Evolutionary conservation across 2,329 filamentous ascomycete species (phyloP).

Genomic region (Botryotinia globosa): DNA sequence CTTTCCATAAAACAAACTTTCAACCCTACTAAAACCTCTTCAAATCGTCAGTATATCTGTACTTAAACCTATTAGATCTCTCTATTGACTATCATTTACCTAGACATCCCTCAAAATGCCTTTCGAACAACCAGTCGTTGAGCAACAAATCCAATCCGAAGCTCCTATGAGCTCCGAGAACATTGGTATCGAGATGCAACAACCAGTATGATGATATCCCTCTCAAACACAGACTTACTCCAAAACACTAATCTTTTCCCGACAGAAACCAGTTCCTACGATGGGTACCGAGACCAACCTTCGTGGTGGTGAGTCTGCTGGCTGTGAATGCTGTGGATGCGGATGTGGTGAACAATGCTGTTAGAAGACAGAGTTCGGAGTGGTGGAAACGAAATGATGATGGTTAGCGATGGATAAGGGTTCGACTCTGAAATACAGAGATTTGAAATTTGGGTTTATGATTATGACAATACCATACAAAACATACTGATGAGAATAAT

Average conservation of each 20-base stretch:
- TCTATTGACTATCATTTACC: not conserved
- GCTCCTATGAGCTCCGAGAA: constrained; percentile 33
- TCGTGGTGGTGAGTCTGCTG: constrained; percentile 24
- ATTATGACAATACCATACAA: not conserved
- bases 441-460: not conserved
- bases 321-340: constrained; percentile 24
- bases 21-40: not conserved
- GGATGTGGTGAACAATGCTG: constrained; percentile 25
- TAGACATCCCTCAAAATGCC: constrained; percentile 30
- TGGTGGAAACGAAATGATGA: not conserved
- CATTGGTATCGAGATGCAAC: constrained; percentile 28
- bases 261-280: constrained; percentile 24
- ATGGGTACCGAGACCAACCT: constrained; percentile 23
- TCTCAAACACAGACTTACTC: not conserved
- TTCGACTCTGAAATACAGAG: constrained; percentile 7
- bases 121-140: constrained; percentile 29
- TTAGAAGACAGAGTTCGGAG: not conserved
- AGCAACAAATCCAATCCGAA: constrained; percentile 34
- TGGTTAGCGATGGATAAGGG: not conserved
- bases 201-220: constrained; percentile 33
- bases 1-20: not conserved
- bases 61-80: not conserved
- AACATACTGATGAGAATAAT: constrained; percentile 1
- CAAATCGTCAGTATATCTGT: not conserved
- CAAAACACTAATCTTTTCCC: constrained; percentile 15